Conservation (phyloP, 805 yeast species). For the Schwanniomyces yamadae region DNA sequence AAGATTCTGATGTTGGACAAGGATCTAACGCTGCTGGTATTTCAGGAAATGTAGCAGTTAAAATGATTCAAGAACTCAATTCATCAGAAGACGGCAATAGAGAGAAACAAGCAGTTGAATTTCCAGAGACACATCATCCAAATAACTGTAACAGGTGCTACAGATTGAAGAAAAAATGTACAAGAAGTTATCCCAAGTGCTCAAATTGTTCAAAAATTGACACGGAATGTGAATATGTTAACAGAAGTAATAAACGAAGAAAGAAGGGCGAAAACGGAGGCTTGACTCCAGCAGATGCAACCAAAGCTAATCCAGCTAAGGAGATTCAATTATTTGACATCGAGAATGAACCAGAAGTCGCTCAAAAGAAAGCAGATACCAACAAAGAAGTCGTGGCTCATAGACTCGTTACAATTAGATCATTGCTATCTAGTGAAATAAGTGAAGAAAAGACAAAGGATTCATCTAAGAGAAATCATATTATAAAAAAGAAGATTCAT, state of each 20-base stretch:
- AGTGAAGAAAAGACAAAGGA: constrained; percentile 1
- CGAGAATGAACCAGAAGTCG: neutral
- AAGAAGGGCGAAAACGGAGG: constrained; percentile 10
- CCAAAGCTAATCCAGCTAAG: constrained; percentile 2
- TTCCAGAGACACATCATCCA: constrained; percentile 28
- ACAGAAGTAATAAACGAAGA: constrained; percentile 27
- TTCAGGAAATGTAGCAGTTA: neutral
- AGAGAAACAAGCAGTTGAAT: constrained; percentile 6
- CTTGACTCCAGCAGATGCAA: constrained; percentile 3
- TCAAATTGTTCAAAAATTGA: constrained; percentile 35
- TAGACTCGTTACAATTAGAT: constrained; percentile 22
- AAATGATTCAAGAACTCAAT: neutral
- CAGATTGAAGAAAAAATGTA: constrained; percentile 42
- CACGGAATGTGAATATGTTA: constrained; percentile 37
- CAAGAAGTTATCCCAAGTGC: constrained; percentile 38
- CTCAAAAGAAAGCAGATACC: constrained; percentile 1
- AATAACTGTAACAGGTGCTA: constrained; percentile 42
- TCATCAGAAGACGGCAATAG: neutral
- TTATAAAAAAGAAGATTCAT: constrained; percentile 2
- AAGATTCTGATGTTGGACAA: neutral
- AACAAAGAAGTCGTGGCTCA: constrained; percentile 12
- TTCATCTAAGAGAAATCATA: constrained; percentile 1
- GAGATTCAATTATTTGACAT: constrained; percentile 5
- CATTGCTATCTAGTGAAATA: constrained; percentile 17
- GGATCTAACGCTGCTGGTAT: too few species aligned